Evolutionary conservation across 306 rosid species (phyloP).

Genomic region (Hippophae tibetana): DNA sequence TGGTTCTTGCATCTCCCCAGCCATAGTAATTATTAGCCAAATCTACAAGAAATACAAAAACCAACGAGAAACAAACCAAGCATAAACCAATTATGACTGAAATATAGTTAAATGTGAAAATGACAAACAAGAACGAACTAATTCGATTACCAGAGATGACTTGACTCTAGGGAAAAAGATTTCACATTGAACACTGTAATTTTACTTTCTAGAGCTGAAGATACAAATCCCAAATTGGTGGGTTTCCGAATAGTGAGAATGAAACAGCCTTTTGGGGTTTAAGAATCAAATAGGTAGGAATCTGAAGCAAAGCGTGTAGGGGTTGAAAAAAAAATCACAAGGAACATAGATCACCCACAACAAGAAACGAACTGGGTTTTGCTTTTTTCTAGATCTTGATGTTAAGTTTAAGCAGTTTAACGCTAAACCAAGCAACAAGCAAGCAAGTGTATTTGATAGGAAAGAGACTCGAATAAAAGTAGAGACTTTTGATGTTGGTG

Average conservation of each 20-base stretch:
- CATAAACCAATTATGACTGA: background rate
- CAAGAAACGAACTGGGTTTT: background rate
- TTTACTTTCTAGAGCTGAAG: background rate
- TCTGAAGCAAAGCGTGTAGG: background rate
- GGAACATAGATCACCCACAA: background rate
- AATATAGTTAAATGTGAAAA: background rate
- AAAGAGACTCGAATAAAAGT: too few relatives aligned
- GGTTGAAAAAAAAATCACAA: background rate
- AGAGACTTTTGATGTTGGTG: background rate
- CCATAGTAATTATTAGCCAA: constrained; percentile 35
- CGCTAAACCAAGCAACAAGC: too few relatives aligned
- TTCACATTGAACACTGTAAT: background rate
- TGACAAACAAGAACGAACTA: background rate
- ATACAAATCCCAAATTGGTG: background rate
- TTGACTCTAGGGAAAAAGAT: constrained; percentile 2
- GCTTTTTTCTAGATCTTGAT: too few relatives aligned
- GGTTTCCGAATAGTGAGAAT: background rate
- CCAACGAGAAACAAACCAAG: constrained; percentile 1
- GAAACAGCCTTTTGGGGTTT: background rate
- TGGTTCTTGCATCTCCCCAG: constrained; percentile 53
- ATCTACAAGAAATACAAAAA: constrained; percentile 19
- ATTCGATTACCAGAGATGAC: background rate
- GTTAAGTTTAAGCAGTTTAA: too few relatives aligned
- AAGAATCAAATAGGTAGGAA: background rate
- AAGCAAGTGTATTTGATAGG: too few relatives aligned